Base-by-base conservation (phyloP, 345 rosid species). In the Diplotaxis tenuifolia region DNA sequence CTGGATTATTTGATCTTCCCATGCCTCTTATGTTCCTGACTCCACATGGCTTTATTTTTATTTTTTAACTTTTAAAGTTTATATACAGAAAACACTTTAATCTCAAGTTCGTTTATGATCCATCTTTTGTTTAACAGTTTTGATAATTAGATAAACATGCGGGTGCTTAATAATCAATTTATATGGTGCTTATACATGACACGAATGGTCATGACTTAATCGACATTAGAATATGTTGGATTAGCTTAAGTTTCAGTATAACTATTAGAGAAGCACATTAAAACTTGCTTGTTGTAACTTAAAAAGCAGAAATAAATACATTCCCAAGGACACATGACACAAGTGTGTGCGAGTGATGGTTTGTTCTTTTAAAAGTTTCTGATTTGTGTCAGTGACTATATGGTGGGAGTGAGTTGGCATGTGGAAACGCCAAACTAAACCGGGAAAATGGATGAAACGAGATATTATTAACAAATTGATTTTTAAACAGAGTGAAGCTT, bases 1-100 rank as follows among this genome's bases (percentile, higher is more conserved):
- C 78, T 74, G 11, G 72, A 67, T 74, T 67, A 74, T 74, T 67
- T 59, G 78, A 74, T 74, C 67, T 58, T 18, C 67, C 78, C 78
- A 74, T 74, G 67, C 78, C 54, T 67, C 61, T 8, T 22, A 49
- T 67, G 31, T 74, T 67, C 1, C 42, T 59, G 55, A 67, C 47
- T 49, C 67, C 78, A 74, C 78, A 67, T 74, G 78, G 62, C 61
- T 67, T 50, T 67, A 18, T 23, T 74, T 67, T 74, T 23, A 4
- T 10, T 22, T 16, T 74, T 47, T 47, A 47, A 57, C 20, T 16
- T 66, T 57, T 25, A 19, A 72, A 25, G 21, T 16, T 25, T 12
- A 38, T 53, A 18, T 54, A 36, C 21, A 45, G n/a, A 38, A 40
- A 4, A 28, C 40, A 28, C 32, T 55, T 9, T 12, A 15, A 27